These are phyloP conservation scores for Oryza punctata DNA, from an alignment of 176 grass and related monocot genomes.

Conservation along the genomic window DNA sequence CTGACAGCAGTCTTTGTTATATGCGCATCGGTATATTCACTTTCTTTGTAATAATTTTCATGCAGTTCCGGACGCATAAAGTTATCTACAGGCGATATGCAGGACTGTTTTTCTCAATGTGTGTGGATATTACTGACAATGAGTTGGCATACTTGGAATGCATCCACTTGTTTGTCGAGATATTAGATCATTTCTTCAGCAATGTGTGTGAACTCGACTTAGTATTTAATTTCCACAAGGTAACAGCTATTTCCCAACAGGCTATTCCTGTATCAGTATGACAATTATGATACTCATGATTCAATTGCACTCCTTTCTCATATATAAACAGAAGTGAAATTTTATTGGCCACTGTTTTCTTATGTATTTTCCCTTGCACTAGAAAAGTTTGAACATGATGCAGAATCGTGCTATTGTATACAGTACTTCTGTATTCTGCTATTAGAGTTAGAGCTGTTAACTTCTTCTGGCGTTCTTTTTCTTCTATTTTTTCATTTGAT, in stretches of 20 bases:
- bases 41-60: background rate
- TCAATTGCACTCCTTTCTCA: background rate
- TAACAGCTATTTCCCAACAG: slow-evolving; percentile 26
- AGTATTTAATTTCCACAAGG: slow-evolving; percentile 99
- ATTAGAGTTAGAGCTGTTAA: background rate
- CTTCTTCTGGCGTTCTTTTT: slow-evolving; percentile 2
- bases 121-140: slow-evolving; percentile 97
- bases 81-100: slow-evolving; percentile 99
- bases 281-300: background rate
- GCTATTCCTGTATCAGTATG: background rate
- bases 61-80: slow-evolving; percentile 88
- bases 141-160: slow-evolving; percentile 97
- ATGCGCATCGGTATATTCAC: background rate
- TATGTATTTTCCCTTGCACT: background rate
- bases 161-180: slow-evolving; percentile 99
- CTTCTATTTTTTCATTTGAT: background rate
- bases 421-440: background rate
- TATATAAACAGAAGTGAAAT: background rate
- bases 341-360: background rate
- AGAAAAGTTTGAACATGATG: background rate
- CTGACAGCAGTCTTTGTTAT: background rate
- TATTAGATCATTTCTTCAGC: slow-evolving; percentile 99
- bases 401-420: background rate
- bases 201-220: slow-evolving; percentile 98
- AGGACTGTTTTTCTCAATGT: slow-evolving; percentile 96